Percentiles rank a stretch among this genome's conserved stretches.
Evolutionary conservation across 306 rosid species (phyloP).

Genomic region (Vigna nakashimae): DNA sequence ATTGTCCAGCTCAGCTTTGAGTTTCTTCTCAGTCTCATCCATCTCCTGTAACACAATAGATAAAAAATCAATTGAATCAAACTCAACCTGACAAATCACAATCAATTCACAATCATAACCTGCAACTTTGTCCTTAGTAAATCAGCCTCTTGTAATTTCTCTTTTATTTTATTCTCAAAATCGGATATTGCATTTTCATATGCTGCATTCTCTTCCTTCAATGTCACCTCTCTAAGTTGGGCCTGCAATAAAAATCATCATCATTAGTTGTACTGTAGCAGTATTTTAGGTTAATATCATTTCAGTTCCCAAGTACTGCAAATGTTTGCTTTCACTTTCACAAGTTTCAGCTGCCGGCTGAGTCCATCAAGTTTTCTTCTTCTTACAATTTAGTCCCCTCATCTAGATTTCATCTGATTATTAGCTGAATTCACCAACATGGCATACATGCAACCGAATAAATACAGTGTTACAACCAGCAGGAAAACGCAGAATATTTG

Average conservation of each 20-base stretch:
- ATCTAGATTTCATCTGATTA: background rate
- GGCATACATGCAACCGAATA: background rate
- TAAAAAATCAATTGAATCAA: background rate
- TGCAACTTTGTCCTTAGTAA: conserved; percentile 59
- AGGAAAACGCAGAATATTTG: background rate
- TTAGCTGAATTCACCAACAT: background rate
- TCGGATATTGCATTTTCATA: conserved; percentile 66
- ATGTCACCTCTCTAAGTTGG: conserved; percentile 76
- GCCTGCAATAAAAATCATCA: conserved; percentile 55
- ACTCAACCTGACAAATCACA: conserved; percentile 6
- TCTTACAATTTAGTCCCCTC: background rate
- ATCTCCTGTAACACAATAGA: conserved; percentile 61
- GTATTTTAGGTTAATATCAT: background rate
- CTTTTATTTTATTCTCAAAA: conserved; percentile 74
- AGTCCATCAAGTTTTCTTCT: background rate
- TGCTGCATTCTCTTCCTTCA: conserved; percentile 82
- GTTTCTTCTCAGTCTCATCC: conserved; percentile 66
- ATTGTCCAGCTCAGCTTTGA: conserved; percentile 61
- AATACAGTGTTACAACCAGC: background rate
- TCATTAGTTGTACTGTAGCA: background rate
- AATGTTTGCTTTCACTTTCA: background rate
- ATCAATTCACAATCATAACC: conserved; percentile 50
- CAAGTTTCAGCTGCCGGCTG: background rate
- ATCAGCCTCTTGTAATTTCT: conserved; percentile 69
- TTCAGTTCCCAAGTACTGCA: background rate